These are phyloP conservation scores for Neurospora sp. DNA, from an alignment of 495 filamentous ascomycete species.

Conservation along the genomic window DNA sequence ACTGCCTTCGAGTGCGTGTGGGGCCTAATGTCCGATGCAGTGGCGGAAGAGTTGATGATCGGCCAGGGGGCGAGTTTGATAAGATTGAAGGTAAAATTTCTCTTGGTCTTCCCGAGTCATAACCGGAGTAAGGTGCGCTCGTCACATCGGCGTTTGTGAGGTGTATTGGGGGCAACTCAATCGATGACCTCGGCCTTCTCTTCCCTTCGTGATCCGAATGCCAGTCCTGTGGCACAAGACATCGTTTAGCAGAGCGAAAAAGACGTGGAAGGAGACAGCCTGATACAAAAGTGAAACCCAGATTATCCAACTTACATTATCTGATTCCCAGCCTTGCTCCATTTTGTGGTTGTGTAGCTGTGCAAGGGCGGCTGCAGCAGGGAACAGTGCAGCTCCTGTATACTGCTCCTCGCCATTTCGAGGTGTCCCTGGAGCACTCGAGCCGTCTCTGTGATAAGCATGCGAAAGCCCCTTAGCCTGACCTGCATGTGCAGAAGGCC, in stretches of 20 bases:
- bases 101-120: conserved; percentile 49
- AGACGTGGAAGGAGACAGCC: neutral
- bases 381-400: conserved; percentile 47
- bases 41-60: conserved; percentile 77
- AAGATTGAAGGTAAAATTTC: conserved; percentile 76
- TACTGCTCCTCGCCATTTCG: conserved; percentile 66
- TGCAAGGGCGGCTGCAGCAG: conserved; percentile 75
- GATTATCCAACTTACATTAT: conserved; percentile 49
- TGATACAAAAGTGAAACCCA: neutral
- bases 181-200: conserved; percentile 44
- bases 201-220: conserved; percentile 62
- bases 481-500: conserved; percentile 16
- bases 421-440: conserved; percentile 62
- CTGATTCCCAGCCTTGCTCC: conserved; percentile 75
- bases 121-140: conserved; percentile 55
- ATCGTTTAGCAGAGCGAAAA: conserved; percentile 17
- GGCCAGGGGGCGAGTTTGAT: conserved; percentile 69
- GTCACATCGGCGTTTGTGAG: conserved; percentile 51
- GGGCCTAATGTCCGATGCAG: conserved; percentile 54
- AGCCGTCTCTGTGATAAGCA: conserved; percentile 50
- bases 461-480: conserved; percentile 31
- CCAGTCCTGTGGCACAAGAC: conserved; percentile 43
- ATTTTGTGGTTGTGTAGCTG: conserved; percentile 73
- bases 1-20: conserved; percentile 69
- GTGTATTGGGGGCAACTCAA: conserved; percentile 66